Evolutionary conservation across 2,329 filamentous ascomycete genomes (phyloP).

Genomic region (Penicillium sp.): DNA sequence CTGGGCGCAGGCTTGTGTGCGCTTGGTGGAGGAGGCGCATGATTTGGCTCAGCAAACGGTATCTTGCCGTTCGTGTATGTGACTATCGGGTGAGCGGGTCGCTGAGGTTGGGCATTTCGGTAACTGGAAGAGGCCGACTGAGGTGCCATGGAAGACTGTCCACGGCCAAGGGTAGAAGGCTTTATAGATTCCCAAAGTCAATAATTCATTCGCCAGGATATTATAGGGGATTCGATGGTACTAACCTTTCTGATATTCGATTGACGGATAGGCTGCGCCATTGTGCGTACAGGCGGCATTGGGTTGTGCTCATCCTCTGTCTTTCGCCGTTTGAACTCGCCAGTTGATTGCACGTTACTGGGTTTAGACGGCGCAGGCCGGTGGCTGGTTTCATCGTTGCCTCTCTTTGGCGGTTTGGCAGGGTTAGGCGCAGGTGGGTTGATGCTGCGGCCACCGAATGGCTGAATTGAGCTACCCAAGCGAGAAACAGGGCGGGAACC

Average conservation of each 20-base stretch:
- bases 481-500: constrained; percentile 53
- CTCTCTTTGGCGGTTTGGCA: constrained; percentile 73
- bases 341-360: constrained; percentile 59
- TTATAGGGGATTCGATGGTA: background rate
- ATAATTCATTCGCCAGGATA: background rate
- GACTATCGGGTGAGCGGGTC: constrained; percentile 72
- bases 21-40: constrained; percentile 48
- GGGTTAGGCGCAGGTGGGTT: constrained; percentile 64
- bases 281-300: constrained; percentile 65
- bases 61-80: constrained; percentile 86
- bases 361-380: constrained; percentile 42
- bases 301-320: constrained; percentile 70
- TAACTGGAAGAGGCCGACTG: constrained; percentile 36
- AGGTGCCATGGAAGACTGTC: constrained; percentile 36
- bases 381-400: constrained; percentile 58
- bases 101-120: constrained; percentile 55
- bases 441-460: constrained; percentile 57
- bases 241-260: constrained; percentile 72
- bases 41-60: constrained; percentile 74
- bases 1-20: constrained; percentile 64
- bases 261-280: constrained; percentile 81
- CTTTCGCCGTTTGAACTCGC: constrained; percentile 76
- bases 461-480: constrained; percentile 49
- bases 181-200: constrained; percentile 31
- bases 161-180: constrained; percentile 42